Evolutionary conservation across 441 rosid genomes (phyloP), one percentile per base, ranked within the genome.

Genomic region (Isatis lusitanica): DNA sequence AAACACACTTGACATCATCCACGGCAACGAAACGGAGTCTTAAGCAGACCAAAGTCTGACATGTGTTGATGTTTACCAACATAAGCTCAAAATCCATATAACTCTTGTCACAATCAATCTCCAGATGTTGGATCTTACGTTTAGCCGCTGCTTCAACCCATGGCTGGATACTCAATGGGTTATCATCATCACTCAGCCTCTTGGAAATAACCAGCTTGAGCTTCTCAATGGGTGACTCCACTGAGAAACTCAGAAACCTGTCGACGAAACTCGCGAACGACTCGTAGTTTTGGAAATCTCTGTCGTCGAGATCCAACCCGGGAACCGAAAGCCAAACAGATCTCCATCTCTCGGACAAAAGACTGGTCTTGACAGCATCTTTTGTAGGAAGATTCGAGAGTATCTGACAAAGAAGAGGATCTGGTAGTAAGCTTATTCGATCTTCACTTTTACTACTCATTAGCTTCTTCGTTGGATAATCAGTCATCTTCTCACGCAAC

Each of bases 11-110:
- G n/a, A 52, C 10, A 18, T 18, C 21, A 10, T 3, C 5, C 17
- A 59, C n/a, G 6, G 7, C 8, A 17, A 59, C 28, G 6, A 4
- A 8, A 46, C 7, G 12, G 28, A 70, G 48, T 38, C 33, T 70
- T 11, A 70, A 59, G 47, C 24, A 30, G 6, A 59, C 59, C 9
- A 70, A 44, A 39, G 67, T 70, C 13, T 44, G 26, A 15, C 74
- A 59, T 9, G 1, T 5, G 33, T 18, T 33, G 13, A 59, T 9
- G 4, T 8, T 4, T 26, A 1, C 1, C 1, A 39, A n/a, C 16
- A 67, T 38, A 8, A 67, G 38, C 13, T 26, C 62, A 6, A 38
- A 10, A 16, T 4, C 28, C 4, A 10, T 2, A 24, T 2, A 13
- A 7, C 48, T 21, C 24, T 1, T 33, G 7, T 17, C 2, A 6